Evolutionary conservation across 352 stramenopile species (phyloP), one percentile per base, ranked within the genome.

Genomic region (Thalassiosira livingstoniorum): DNA sequence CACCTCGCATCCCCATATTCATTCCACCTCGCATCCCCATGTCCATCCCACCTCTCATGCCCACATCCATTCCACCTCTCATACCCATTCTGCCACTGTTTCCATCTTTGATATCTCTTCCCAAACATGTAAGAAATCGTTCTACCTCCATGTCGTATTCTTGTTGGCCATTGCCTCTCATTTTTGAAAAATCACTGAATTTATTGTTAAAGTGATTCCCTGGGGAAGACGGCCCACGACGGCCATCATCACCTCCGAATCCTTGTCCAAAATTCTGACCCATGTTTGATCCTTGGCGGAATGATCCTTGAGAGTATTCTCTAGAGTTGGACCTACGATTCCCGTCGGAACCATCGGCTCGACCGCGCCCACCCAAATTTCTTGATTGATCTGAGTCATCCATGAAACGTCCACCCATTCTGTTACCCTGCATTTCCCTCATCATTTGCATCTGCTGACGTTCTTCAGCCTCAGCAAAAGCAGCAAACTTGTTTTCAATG

Each of bases 101-200:
- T 29, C 11, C 67, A 58, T 71, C 71, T 23, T 66, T 73, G 25
- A 83, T 78, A 27, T 78, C 51, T 53, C 70, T 64, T 21, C 70
- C 70, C 21, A 83, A 60, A 39, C 21, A 60, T 15, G 60, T 70
- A 31, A 86, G 67, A 34, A 86, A 86, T 15, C 68, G 57, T 32
- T 86, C 71, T 2, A 86, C 70, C 53, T 86, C 78, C 11, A 53
- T 29, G 35, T 86, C 78, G 53, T 81, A 86, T 29, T 80, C 42
- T 25, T 86, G 47, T n/a, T 80, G 62, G 10, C 65, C 35, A 2
- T n/a, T 32, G 21, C 23, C 15, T 53, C 47, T 32, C 15, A 37
- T 63, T 18, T 69, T 53, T 61, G 62, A 35, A 60, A 29, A 37
- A 53, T 63, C 54, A 34, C 55, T 64, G 47, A 65, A 71, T 31